phyloP scores from a whole-genome alignment of 2,329 filamentous ascomycete genomes.

The Colletotrichum eremochloae region DNA sequence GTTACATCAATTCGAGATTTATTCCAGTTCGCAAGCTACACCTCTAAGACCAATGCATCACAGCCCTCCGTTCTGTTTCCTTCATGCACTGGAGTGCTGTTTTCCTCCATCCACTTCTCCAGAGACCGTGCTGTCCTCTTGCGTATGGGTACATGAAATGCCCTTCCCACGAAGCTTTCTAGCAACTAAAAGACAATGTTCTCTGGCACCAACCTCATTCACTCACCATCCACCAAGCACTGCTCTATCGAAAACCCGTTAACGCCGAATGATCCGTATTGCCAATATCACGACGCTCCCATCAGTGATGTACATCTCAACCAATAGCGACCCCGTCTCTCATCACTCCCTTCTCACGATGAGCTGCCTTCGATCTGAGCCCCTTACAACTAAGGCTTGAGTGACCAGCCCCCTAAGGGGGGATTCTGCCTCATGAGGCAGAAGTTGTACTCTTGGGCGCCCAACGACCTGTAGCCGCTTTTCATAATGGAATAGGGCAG shows the following conservation, averaged over 20 bases:
- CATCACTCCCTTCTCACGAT: not conserved
- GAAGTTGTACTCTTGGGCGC: accelerated
- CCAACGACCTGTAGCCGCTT: not conserved
- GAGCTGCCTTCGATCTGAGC: not conserved
- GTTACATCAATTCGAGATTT: not conserved
- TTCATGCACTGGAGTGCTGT: not conserved
- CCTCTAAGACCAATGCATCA: not conserved
- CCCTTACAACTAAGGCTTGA: not conserved
- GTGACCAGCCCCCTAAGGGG: not conserved
- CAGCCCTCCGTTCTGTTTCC: not conserved
- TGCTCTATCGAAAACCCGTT: not conserved
- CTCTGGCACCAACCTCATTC: not conserved
- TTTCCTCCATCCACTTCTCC: not conserved
- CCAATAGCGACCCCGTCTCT: not conserved
- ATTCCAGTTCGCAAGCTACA: not conserved
- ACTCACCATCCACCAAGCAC: not conserved
- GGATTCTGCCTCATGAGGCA: not conserved
- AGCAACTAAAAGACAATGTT: not conserved
- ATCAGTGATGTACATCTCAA: not conserved
- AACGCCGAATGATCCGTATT: not conserved
- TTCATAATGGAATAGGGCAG: not conserved
- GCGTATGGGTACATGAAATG: not conserved
- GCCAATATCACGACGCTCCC: not conserved
- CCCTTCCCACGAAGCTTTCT: not conserved
- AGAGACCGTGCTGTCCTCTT: too few relatives aligned